Conservation (phyloP, 2,329 filamentous ascomycete species). For the Bimuria novae-zelandiae region DNA sequence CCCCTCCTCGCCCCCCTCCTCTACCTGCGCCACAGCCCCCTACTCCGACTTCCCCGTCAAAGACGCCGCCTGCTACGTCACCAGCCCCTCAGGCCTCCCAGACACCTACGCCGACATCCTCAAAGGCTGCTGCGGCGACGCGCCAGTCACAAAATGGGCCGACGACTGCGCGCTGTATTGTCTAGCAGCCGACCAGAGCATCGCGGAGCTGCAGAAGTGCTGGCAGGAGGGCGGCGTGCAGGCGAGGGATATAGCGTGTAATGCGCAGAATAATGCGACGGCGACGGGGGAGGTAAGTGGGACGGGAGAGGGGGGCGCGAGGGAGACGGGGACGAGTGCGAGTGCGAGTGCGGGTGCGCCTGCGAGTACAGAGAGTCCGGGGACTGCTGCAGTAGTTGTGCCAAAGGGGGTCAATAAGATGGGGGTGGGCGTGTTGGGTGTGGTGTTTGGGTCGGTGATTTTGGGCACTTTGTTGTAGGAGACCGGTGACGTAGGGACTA, state of each 20-base stretch:
- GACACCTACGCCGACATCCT: conserved; percentile 31
- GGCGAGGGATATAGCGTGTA: conserved; percentile 30
- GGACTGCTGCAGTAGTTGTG: conserved; percentile 21
- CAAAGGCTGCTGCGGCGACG: conserved; percentile 37
- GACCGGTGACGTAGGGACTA: neutral
- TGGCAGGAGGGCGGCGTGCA: conserved; percentile 32
- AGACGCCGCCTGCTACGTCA: conserved; percentile 37
- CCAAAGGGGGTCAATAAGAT: conserved; percentile 32
- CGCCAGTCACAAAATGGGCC: conserved; percentile 35
- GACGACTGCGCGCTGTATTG: conserved; percentile 39
- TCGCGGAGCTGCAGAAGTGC: conserved; percentile 34
- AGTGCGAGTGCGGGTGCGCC: conserved; percentile 8
- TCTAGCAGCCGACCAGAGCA: conserved; percentile 30
- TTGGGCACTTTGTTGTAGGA: conserved; percentile 34
- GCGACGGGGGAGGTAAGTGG: conserved; percentile 30
- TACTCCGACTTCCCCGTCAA: conserved; percentile 33
- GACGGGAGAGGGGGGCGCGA: conserved; percentile 16
- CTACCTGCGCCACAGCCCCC: conserved; percentile 27
- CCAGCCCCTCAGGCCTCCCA: conserved; percentile 27
- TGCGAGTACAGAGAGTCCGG: conserved; percentile 15
- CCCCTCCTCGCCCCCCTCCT: conserved; percentile 17
- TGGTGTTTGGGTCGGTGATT: conserved; percentile 32
- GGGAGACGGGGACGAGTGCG: conserved; percentile 7
- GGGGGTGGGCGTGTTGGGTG: conserved; percentile 33
- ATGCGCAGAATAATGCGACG: conserved; percentile 28